Evolutionary conservation across 768 basidiomycete genomes (phyloP).

Genomic region (Auriculariales sp.): DNA sequence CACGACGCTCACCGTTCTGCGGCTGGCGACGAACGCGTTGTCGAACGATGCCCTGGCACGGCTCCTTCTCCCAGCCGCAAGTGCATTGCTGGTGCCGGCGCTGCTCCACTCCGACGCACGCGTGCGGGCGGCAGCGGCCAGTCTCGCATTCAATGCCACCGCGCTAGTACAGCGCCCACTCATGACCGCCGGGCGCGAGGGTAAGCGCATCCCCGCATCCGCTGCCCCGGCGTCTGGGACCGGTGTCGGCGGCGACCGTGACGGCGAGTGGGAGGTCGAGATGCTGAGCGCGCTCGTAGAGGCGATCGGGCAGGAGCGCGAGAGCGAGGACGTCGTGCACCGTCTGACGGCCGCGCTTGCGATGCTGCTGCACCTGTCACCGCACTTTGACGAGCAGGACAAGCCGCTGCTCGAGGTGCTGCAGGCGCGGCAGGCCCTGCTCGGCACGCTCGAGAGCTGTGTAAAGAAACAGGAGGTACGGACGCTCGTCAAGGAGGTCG

Average conservation of each 20-base stretch:
- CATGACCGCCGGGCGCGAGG: conserved; percentile 26
- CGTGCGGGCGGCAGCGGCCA: conserved; percentile 70
- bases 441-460: conserved; percentile 38
- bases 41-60: conserved; percentile 25
- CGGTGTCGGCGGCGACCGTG: conserved; percentile 24
- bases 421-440: conserved; percentile 39
- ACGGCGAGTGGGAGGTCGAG: conserved; percentile 80
- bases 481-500: conserved; percentile 53
- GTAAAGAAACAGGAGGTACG: conserved; percentile 52
- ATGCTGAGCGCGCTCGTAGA: conserved; percentile 72
- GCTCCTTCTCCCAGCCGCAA: conserved; percentile 24
- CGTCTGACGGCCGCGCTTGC: conserved; percentile 69
- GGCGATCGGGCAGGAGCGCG: conserved; percentile 53
- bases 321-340: conserved; percentile 76
- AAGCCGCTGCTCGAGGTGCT: conserved; percentile 54
- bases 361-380: conserved; percentile 61
- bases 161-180: conserved; percentile 49
- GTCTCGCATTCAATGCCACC: conserved; percentile 64
- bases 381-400: conserved; percentile 42
- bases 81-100: conserved; percentile 44
- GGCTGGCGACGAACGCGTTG: conserved; percentile 57
- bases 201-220: too few species aligned
- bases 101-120: conserved; percentile 52
- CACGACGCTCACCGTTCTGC: conserved; percentile 49
- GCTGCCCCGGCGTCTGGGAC: conserved; percentile 5